A percentile compares a stretch with the other conserved stretches of the same genome.
Conservation (phyloP, 2,329 filamentous ascomycete species). For the Penicillium palitans region DNA sequence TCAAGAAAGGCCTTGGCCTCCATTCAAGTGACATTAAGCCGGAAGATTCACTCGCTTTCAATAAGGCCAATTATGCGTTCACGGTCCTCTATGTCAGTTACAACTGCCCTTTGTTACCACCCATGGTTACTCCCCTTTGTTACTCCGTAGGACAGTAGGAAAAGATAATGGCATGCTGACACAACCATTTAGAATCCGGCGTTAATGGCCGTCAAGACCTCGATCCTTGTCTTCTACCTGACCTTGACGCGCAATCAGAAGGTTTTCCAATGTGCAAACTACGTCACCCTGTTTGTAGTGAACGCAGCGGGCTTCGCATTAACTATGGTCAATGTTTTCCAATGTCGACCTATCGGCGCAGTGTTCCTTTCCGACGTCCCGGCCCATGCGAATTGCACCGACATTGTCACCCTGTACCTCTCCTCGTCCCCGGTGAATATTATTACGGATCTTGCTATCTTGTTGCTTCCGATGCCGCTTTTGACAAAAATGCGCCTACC, state of each 20-base stretch:
- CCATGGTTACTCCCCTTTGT: neutral
- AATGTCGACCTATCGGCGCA: slow-evolving; percentile 73
- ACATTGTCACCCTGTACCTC: slow-evolving; percentile 65
- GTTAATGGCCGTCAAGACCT: slow-evolving; percentile 87
- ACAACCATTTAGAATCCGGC: slow-evolving; percentile 68
- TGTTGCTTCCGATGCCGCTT: slow-evolving; percentile 85
- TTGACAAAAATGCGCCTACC: slow-evolving; percentile 83
- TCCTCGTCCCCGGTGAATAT: slow-evolving; percentile 87
- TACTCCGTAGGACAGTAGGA: neutral
- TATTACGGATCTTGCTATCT: slow-evolving; percentile 82
- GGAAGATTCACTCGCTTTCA: slow-evolving; percentile 34
- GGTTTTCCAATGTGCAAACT: slow-evolving; percentile 78
- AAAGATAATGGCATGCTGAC: neutral
- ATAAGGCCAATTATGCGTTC: slow-evolving; percentile 59
- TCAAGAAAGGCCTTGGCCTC: slow-evolving; percentile 45
- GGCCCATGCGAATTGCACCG: slow-evolving; percentile 54
- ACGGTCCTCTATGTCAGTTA: slow-evolving; percentile 59
- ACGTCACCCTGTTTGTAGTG: slow-evolving; percentile 72
- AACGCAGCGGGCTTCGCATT: slow-evolving; percentile 76
- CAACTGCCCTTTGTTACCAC: slow-evolving; percentile 24
- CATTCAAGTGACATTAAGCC: slow-evolving; percentile 42
- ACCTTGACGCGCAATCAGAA: slow-evolving; percentile 76
- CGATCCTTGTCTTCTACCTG: slow-evolving; percentile 88
- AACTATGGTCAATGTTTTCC: slow-evolving; percentile 83
- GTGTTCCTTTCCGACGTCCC: slow-evolving; percentile 60